Conservation (phyloP, 2,329 filamentous ascomycete species). For the Paramyrothecium roridum region DNA sequence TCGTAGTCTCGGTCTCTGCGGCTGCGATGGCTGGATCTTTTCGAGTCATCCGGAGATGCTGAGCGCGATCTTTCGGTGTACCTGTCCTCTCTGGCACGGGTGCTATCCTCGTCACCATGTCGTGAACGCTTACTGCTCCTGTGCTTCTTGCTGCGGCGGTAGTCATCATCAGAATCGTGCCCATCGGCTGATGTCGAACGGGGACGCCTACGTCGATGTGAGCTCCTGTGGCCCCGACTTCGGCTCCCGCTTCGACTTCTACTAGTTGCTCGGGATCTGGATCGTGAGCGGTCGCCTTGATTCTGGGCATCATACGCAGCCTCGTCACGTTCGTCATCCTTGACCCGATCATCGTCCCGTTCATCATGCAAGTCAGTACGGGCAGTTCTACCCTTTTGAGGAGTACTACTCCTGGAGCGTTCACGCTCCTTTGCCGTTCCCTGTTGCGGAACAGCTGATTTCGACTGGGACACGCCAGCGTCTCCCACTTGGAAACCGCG, state of each 20-base stretch:
- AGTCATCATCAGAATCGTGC: conserved; percentile 43
- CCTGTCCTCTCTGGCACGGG: conserved; percentile 31
- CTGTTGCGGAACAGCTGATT: neutral
- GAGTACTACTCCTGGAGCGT: conserved; percentile 47
- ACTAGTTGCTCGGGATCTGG: conserved; percentile 30
- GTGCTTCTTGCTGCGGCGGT: conserved; percentile 49
- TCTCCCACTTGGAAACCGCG: conserved; percentile 45
- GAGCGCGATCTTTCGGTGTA: conserved; percentile 59
- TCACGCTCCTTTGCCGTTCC: conserved; percentile 13
- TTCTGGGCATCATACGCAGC: conserved; percentile 14
- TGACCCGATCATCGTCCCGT: conserved; percentile 28
- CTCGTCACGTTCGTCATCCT: conserved; percentile 19
- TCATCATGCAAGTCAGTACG: conserved; percentile 28
- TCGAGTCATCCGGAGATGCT: conserved; percentile 58
- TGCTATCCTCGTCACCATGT: conserved; percentile 28
- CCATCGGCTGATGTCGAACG: conserved; percentile 50
- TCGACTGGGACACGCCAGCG: conserved; percentile 21
- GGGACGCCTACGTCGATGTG: conserved; percentile 49
- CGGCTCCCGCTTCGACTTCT: conserved; percentile 24
- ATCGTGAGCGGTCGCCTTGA: conserved; percentile 24
- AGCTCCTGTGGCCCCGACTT: conserved; percentile 43
- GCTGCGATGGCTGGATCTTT: conserved; percentile 56
- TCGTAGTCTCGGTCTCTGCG: conserved; percentile 54
- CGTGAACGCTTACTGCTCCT: conserved; percentile 37
- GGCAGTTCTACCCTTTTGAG: conserved; percentile 31